Percentiles rank a stretch among this genome's conserved stretches.
phyloP scores from a whole-genome alignment of 352 stramenopile genomes.

The Pythium sukuiense region DNA sequence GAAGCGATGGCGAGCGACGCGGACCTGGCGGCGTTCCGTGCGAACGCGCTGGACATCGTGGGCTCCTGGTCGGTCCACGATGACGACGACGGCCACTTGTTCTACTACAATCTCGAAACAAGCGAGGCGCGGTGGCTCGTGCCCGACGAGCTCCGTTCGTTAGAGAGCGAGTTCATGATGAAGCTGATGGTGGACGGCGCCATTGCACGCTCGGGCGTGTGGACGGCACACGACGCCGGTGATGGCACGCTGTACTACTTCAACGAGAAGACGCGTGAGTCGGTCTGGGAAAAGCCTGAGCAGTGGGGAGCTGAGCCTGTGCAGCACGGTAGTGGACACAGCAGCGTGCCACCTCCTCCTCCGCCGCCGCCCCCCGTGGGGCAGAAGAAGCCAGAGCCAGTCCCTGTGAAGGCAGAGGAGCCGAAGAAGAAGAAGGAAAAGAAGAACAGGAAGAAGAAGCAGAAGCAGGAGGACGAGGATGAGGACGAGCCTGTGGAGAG shows the following conservation, averaged over 20 bases:
- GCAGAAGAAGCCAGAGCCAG: constrained; percentile 11
- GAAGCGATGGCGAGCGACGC: background rate
- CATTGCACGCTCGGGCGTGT: constrained; percentile 59
- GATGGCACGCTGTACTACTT: constrained; percentile 84
- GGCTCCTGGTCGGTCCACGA: constrained; percentile 75
- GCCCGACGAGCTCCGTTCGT: constrained; percentile 43
- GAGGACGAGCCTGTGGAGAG: constrained; percentile 21
- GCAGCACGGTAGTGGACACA: constrained; percentile 13
- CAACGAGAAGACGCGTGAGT: constrained; percentile 64
- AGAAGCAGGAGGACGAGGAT: constrained; percentile 28
- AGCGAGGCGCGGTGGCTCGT: constrained; percentile 57
- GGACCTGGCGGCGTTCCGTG: constrained; percentile 36
- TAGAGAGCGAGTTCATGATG: constrained; percentile 83
- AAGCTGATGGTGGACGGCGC: constrained; percentile 78
- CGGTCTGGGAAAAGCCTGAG: constrained; percentile 66
- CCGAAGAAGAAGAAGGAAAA: constrained; percentile 28
- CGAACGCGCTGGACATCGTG: constrained; percentile 56
- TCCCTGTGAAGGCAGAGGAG: constrained; percentile 12
- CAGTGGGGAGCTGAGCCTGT: constrained; percentile 49
- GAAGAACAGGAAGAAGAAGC: constrained; percentile 19
- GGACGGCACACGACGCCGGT: constrained; percentile 69
- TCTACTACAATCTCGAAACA: constrained; percentile 67
- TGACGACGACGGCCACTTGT: constrained; percentile 69
- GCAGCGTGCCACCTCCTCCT: constrained; percentile 23
- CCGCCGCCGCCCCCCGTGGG: constrained; percentile 20